These are phyloP conservation scores for Cubamyces lactineus DNA, from an alignment of 768 basidiomycete species.

Conservation along the genomic window DNA sequence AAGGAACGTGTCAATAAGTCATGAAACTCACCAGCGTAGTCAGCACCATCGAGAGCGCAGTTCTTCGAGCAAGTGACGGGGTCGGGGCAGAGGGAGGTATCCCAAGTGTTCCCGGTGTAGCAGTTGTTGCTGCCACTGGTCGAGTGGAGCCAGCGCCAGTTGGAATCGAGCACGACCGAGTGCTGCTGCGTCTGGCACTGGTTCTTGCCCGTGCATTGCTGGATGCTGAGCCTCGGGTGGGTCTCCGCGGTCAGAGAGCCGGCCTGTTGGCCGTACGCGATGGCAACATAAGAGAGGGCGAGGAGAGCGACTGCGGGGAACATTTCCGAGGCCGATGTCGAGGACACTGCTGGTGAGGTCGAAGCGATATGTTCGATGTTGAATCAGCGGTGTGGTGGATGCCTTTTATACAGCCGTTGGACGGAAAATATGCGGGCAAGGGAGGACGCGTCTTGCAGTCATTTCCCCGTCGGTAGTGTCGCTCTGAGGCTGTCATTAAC, in stretches of 20 bases:
- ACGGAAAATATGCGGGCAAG: constrained; percentile 22
- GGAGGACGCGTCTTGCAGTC: not conserved
- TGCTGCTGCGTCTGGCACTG: constrained; percentile 37
- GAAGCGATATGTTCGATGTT: constrained; percentile 15
- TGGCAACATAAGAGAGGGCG: constrained; percentile 36
- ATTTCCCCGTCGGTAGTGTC: constrained; percentile 6
- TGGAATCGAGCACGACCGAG: constrained; percentile 46
- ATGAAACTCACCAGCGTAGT: constrained; percentile 26
- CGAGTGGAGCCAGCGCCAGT: constrained; percentile 40
- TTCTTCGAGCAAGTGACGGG: constrained; percentile 36
- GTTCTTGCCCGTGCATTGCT: constrained; percentile 49
- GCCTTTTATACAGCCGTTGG: constrained; percentile 5
- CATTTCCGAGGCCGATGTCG: constrained; percentile 6
- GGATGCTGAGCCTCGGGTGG: constrained; percentile 50
- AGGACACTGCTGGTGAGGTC: constrained; percentile 4
- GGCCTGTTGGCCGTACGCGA: constrained; percentile 52
- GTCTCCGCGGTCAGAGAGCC: constrained; percentile 50
- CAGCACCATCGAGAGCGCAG: constrained; percentile 41
- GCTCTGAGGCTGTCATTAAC: not conserved
- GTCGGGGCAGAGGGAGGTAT: constrained; percentile 38
- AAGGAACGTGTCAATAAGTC: not conserved
- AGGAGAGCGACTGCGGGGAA: constrained; percentile 12
- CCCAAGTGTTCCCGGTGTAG: constrained; percentile 42
- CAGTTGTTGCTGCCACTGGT: constrained; percentile 38
- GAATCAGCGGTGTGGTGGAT: not conserved